phyloP scores from a whole-genome alignment of 352 stramenopile genomes.

The Phytophthora meadii region DNA sequence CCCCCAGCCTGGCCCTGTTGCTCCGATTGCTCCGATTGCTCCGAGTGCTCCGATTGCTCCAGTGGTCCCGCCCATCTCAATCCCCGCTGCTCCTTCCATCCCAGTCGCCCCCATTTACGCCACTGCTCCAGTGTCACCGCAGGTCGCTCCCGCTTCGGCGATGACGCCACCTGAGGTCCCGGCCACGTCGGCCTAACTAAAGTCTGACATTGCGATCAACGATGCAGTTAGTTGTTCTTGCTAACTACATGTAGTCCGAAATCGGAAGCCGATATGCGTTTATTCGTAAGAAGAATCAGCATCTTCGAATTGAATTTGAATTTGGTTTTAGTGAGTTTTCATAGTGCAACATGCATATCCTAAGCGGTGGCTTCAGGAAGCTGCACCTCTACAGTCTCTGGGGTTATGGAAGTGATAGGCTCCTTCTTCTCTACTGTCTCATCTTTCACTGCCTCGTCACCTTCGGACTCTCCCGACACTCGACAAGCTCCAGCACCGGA shows the following conservation, averaged over 20 bases:
- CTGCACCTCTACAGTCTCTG: too few species aligned
- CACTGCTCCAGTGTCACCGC: neutral
- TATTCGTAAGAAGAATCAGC: too few species aligned
- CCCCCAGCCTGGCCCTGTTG: neutral
- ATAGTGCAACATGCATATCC: too few species aligned
- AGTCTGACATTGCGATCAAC: neutral
- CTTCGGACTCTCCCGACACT: neutral
- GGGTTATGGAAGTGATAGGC: too few species aligned
- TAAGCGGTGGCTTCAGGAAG: too few species aligned
- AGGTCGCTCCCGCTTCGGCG: neutral
- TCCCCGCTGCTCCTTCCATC: neutral
- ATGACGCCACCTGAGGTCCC: neutral
- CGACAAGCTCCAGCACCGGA: slow-evolving; percentile 13
- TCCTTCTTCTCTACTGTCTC: too few species aligned
- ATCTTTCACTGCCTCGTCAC: neutral
- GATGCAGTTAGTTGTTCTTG: too few species aligned
- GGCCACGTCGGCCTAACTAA: neutral
- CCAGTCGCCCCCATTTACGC: neutral
- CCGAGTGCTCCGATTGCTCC: neutral
- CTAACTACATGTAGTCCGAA: too few species aligned
- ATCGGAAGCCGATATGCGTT: too few species aligned
- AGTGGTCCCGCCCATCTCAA: too few species aligned
- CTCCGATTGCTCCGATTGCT: neutral
- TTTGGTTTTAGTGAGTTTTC: too few species aligned
- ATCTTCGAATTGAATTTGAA: too few species aligned